Evolutionary conservation across 169 alveolate species (phyloP).

Genomic region (Eimeria nieschulzi): DNA sequence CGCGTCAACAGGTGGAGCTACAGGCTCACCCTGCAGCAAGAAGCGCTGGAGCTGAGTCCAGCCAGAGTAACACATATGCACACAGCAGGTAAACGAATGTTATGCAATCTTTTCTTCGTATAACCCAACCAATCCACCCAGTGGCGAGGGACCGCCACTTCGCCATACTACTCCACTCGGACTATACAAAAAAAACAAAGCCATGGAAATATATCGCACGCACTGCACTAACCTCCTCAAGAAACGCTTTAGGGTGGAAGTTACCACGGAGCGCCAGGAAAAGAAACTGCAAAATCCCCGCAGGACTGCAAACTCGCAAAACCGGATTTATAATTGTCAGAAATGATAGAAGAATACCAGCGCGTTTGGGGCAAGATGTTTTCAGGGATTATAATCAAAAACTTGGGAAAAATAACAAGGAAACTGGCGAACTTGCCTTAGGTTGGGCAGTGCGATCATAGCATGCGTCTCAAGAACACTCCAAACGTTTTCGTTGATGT

Average conservation of each 20-base stretch:
- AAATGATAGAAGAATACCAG: no score
- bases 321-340: no score
- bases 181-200: no score
- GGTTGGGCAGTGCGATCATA: constrained; percentile 39
- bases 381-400: no score
- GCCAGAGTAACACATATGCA: background rate
- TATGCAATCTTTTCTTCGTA: no score
- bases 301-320: constrained; percentile 8
- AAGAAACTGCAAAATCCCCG: constrained; percentile 44
- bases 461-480: constrained; percentile 27
- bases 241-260: constrained; percentile 10
- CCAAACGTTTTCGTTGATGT: constrained; percentile 16
- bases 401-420: no score
- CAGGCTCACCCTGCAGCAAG: constrained; percentile 37
- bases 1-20: constrained; percentile 46
- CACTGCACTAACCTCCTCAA: constrained; percentile 2
- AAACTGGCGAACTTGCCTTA: constrained; percentile 19
- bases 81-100: no score
- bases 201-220: no score
- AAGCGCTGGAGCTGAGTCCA: constrained; percentile 28
- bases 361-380: no score
- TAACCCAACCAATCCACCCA: no score
- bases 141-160: no score
- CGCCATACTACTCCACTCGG: no score
- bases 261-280: constrained; percentile 33